Evolutionary conservation across 805 yeast genomes (phyloP).

Genomic region (Hemisphaericaspora nanyangensis): DNA sequence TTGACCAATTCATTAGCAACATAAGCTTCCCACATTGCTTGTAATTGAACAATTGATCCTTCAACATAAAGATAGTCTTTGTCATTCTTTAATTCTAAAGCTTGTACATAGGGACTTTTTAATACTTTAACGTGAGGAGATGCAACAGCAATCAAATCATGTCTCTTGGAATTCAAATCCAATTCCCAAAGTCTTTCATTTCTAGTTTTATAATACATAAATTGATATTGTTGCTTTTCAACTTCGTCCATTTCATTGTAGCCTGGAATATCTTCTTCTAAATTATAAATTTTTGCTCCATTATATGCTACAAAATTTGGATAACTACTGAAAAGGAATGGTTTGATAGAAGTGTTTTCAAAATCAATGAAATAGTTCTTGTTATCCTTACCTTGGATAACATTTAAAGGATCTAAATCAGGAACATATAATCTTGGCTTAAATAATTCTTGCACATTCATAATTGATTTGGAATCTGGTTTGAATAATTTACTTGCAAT

Average conservation of each 20-base stretch:
- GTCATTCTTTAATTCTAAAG: slow-evolving; percentile 54
- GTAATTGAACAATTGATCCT: slow-evolving; percentile 61
- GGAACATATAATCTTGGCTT: slow-evolving; percentile 74
- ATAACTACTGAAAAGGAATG: slow-evolving; percentile 71
- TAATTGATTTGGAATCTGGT: slow-evolving; percentile 50
- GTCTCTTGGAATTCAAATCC: slow-evolving; percentile 59
- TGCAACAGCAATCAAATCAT: slow-evolving; percentile 72
- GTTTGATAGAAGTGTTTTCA: slow-evolving; percentile 77
- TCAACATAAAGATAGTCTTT: slow-evolving; percentile 63
- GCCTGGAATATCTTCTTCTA: slow-evolving; percentile 70
- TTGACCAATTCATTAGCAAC: slow-evolving; percentile 54
- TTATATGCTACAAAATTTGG: slow-evolving; percentile 84
- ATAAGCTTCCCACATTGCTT: slow-evolving; percentile 66
- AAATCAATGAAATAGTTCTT: slow-evolving; percentile 67
- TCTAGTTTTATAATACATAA: slow-evolving; percentile 85
- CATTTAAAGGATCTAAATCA: slow-evolving; percentile 90
- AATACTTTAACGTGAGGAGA: slow-evolving; percentile 78
- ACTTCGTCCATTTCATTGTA: slow-evolving; percentile 63
- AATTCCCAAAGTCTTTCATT: slow-evolving; percentile 88
- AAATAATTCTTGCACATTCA: slow-evolving; percentile 58
- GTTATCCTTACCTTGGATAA: slow-evolving; percentile 43
- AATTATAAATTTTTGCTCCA: slow-evolving; percentile 81
- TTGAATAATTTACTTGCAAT: slow-evolving; percentile 60
- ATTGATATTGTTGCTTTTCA: slow-evolving; percentile 77
- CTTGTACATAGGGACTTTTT: slow-evolving; percentile 59